Base-by-base conservation (phyloP, 2,329 filamentous ascomycete genomes). In the Escovopsis sp. region DNA sequence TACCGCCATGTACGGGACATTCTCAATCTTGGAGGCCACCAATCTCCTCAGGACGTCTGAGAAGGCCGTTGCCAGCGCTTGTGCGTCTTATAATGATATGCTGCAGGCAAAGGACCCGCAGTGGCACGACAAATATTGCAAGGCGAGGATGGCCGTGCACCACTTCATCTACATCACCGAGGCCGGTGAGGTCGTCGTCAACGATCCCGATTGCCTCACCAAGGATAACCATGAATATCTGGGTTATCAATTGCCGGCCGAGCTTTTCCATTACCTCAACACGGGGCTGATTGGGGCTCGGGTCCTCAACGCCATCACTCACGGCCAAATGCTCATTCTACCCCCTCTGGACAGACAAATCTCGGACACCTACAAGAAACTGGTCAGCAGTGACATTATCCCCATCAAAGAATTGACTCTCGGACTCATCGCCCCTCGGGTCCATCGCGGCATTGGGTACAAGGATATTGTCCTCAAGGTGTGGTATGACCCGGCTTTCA, bases 211-310 rank as follows among this genome's bases (percentile, higher is more conserved):
- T 7, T 68, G 74, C 36, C 71, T 86, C 15, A 87, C 90, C 2
- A 71, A 70, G 31, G 87, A 96, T 52, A 78, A 90, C 44, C 83
- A 92, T 51, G 79, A 88, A 49, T 87, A 94, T 51, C 73, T 94
- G 41, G 86, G 86, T n/a, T 73, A 92, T 39, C 80, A 87, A 40
- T 66, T 98, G 5, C 86, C 90, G 0, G 76, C 86, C 28, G 90
- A 98, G 57, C 66, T 96, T 14, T 87, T 88, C 53, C 81, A 85
- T 55, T 96, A 96, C 54, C 67, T 94, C 34, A 86, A 85, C 39
- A 77, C 72, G 35, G 90, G 85, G 25, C 62, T 94, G 30, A 74
- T 96, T 43, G 76, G 83, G 19, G 68, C 85, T 17, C 75, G 83
- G 33, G 66, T 94, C 27, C 69, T 93, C 11, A 83, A 80, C 53